Evolutionary conservation across 139 green algal species (phyloP).

Genomic region (Chlamydomonas urium): DNA sequence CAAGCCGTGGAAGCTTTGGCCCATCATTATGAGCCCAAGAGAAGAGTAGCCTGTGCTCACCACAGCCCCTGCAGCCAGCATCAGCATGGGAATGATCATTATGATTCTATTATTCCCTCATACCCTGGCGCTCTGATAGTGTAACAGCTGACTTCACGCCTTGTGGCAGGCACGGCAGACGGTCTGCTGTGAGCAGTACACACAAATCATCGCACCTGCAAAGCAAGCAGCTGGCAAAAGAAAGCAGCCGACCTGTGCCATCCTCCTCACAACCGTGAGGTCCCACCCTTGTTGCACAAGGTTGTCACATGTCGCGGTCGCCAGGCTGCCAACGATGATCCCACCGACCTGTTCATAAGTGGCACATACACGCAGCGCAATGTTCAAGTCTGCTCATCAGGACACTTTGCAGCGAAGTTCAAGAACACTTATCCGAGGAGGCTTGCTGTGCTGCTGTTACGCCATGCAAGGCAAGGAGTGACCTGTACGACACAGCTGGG

Average conservation of each 20-base stretch:
- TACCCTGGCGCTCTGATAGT: neutral
- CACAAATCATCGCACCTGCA: neutral
- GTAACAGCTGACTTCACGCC: neutral
- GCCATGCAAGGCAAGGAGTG: neutral
- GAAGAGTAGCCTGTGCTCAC: neutral
- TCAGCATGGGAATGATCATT: neutral
- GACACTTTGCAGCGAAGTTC: neutral
- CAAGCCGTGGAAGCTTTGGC: neutral
- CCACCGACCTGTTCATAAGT: neutral
- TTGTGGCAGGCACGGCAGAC: neutral
- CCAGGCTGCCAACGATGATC: neutral
- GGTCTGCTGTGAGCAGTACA: neutral
- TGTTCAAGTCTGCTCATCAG: neutral
- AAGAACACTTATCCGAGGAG: neutral
- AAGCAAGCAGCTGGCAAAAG: neutral
- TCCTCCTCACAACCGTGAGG: neutral
- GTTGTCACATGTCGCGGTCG: neutral
- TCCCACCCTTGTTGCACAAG: neutral
- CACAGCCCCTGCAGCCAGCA: neutral
- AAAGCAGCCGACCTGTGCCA: neutral
- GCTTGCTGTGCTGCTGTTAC: neutral
- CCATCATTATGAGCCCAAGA: neutral
- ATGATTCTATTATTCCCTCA: neutral
- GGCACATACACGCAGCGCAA: neutral
- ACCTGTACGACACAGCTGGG: neutral